A percentile compares a stretch with the other conserved stretches of the same genome.
Evolutionary conservation across 306 rosid species (phyloP).

Genomic region (Astragalus membranaceus): DNA sequence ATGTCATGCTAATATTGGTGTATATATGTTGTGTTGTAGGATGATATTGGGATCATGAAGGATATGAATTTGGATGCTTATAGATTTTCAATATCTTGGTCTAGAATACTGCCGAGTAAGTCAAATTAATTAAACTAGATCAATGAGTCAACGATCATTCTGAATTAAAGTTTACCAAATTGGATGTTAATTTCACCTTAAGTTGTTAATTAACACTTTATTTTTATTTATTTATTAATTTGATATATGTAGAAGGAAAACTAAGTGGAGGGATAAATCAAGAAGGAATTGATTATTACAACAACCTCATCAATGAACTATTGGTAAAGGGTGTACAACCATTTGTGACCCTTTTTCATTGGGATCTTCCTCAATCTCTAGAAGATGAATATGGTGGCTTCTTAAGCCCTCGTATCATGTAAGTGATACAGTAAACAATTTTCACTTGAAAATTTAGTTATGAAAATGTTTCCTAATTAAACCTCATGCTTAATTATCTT

Average conservation of each 20-base stretch:
- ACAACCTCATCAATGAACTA: conserved; percentile 49
- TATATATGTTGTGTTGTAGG: conserved; percentile 14
- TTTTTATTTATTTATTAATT: background rate
- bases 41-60: conserved; percentile 58
- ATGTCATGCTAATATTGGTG: background rate
- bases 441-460: background rate
- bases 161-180: background rate
- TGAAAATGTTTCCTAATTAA: too few species aligned
- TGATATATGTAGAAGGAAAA: conserved; percentile 28
- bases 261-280: conserved; percentile 48
- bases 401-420: conserved; percentile 30
- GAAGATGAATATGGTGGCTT: conserved; percentile 61
- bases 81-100: conserved; percentile 71
- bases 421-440: background rate
- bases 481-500: too few species aligned
- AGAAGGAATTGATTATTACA: conserved; percentile 49
- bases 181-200: background rate
- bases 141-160: background rate
- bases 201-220: background rate
- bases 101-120: conserved; percentile 61
- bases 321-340: conserved; percentile 41
- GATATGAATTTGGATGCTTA: conserved; percentile 51
- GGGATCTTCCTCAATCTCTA: conserved; percentile 62
- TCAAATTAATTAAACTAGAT: background rate
- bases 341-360: conserved; percentile 50